Evolutionary conservation across 148 eudicot genomes (phyloP).

Genomic region (Pharnaceum exiguum): DNA sequence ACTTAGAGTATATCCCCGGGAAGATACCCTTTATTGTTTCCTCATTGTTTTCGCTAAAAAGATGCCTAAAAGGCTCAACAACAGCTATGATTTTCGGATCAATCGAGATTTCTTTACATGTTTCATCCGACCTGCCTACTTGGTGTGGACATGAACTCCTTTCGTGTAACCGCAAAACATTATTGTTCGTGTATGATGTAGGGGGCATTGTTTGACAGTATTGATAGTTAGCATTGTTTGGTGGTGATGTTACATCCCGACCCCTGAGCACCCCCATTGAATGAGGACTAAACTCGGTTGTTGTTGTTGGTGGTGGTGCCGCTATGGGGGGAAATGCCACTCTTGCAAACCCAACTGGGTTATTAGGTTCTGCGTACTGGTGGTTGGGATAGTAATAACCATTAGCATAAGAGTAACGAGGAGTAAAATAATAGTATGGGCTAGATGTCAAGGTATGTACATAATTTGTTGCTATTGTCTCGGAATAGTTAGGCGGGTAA

Average conservation of each 20-base stretch:
- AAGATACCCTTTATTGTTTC: constrained; percentile 16
- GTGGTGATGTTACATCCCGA: background rate
- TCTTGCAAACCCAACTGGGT: background rate
- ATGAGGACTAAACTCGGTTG: too few relatives aligned
- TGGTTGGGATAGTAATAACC: background rate
- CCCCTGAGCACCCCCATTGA: too few relatives aligned
- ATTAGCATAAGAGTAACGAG: constrained; percentile 5
- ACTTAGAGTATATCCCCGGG: constrained; percentile 16
- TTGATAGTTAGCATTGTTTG: background rate
- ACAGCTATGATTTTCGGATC: constrained; percentile 18
- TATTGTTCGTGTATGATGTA: background rate
- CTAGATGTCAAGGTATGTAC: constrained; percentile 17
- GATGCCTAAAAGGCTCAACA: constrained; percentile 22
- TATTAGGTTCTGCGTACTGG: constrained; percentile 4
- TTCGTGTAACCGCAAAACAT: background rate
- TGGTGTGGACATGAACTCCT: background rate
- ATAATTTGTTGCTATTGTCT: constrained; percentile 27
- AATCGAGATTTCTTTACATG: background rate
- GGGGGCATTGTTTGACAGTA: background rate
- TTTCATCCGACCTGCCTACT: background rate
- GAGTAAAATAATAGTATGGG: constrained; percentile 21
- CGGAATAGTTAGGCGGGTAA: constrained; percentile 13
- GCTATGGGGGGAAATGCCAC: background rate
- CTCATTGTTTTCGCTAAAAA: constrained; percentile 19
- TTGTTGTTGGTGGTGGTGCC: too few relatives aligned